Evolutionary conservation across 768 basidiomycete genomes (phyloP).

Genomic region (Candolleomyces eurysporus): DNA sequence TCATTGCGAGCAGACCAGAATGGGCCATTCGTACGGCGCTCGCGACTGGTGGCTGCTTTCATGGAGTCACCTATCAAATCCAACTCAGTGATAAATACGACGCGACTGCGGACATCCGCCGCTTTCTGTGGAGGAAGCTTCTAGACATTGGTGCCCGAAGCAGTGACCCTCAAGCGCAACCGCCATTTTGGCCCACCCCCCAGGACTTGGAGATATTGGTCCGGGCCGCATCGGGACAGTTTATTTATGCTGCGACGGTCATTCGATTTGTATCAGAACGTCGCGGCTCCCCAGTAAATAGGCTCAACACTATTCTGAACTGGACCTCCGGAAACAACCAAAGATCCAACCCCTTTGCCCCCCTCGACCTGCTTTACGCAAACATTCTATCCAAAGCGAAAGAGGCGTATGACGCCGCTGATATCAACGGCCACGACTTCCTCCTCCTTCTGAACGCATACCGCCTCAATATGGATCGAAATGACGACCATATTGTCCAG

Average conservation of each 20-base stretch:
- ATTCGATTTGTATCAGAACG: slow-evolving; percentile 14
- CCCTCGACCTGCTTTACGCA: slow-evolving; percentile 5
- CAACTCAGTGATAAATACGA: slow-evolving; percentile 4
- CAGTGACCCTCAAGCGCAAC: background rate
- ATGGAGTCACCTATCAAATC: background rate
- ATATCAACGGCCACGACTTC: background rate
- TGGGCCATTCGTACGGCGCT: slow-evolving; percentile 7
- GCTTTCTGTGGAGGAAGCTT: background rate
- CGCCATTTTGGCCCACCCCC: slow-evolving; percentile 9
- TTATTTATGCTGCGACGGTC: slow-evolving; percentile 3
- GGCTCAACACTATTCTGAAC: background rate
- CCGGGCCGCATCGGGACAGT: background rate
- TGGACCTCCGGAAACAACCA: background rate
- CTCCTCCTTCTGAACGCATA: background rate
- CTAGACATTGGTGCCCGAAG: background rate
- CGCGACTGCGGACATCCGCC: slow-evolving; percentile 2
- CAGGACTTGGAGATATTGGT: background rate
- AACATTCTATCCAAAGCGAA: slow-evolving; percentile 1
- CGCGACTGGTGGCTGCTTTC: background rate
- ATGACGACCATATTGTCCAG: background rate
- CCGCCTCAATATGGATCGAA: background rate
- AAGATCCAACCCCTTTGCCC: too few species aligned
- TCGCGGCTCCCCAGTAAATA: background rate
- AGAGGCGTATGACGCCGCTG: background rate
- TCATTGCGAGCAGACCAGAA: slow-evolving; percentile 16